Evolutionary conservation across 1,284 basidiomycete genomes (phyloP).

Genomic region (Cutaneotrichosporon sp.): DNA sequence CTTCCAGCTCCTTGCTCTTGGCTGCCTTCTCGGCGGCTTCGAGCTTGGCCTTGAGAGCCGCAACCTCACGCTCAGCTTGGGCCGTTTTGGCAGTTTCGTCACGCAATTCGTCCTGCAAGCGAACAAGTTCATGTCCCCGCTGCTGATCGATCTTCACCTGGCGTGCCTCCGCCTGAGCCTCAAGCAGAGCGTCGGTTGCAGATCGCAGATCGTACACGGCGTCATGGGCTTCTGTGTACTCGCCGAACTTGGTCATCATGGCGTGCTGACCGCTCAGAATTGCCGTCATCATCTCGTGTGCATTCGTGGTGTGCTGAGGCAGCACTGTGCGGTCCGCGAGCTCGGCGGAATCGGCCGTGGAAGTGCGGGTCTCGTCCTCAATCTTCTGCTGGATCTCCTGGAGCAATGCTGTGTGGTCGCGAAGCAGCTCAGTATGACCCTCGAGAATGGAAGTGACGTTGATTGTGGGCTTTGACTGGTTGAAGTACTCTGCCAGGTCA

Average conservation of each 20-base stretch:
- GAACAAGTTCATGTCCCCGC: background rate
- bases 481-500: constrained; percentile 9
- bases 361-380: constrained; percentile 9
- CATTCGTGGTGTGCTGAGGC: background rate
- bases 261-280: constrained; percentile 14
- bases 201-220: constrained; percentile 10
- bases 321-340: background rate
- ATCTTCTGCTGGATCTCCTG: constrained; percentile 13
- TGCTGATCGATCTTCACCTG: constrained; percentile 5
- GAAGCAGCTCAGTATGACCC: constrained; percentile 9
- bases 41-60: background rate
- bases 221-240: constrained; percentile 6
- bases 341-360: background rate
- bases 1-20: constrained; percentile 11
- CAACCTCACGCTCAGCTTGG: constrained; percentile 6
- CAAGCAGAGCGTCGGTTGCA: constrained; percentile 14
- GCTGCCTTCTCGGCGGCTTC: background rate
- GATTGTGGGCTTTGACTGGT: background rate
- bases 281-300: constrained; percentile 10
- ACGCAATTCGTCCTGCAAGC: constrained; percentile 3
- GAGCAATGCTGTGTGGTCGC: constrained; percentile 11
- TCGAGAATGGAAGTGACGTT: constrained; percentile 8
- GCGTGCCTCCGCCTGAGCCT: constrained; percentile 7
- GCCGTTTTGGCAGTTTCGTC: constrained; percentile 1
- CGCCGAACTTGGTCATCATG: constrained; percentile 14